phyloP scores from a whole-genome alignment of 371 early-diverging fungal genomes.

The Catenaria anguillulae region DNA sequence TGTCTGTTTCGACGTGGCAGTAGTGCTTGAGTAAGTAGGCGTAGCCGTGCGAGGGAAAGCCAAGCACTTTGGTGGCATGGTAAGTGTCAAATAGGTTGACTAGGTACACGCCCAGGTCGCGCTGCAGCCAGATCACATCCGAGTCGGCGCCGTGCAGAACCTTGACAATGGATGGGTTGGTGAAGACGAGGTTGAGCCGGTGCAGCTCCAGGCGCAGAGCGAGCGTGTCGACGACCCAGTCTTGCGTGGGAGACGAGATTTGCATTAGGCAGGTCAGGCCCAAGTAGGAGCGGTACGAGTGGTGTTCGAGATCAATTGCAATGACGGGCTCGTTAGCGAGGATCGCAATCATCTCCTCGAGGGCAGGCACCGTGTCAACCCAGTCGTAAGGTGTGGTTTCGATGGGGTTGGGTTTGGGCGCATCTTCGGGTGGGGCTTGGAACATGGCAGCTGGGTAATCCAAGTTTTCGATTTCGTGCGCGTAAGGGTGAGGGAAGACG shows the following conservation, averaged over 20 bases:
- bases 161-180: conserved; percentile 77
- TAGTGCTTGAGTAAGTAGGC: conserved; percentile 66
- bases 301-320: conserved; percentile 92
- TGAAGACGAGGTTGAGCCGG: conserved; percentile 61
- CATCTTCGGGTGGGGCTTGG: conserved; percentile 16
- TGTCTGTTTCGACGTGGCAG: conserved; percentile 70
- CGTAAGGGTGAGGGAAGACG: conserved; percentile 70
- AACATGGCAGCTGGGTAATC: conserved; percentile 60
- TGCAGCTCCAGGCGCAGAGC: conserved; percentile 60
- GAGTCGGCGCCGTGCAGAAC: conserved; percentile 84
- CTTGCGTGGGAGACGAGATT: conserved; percentile 71
- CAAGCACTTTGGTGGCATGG: conserved; percentile 71
- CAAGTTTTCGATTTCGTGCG: conserved; percentile 66
- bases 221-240: conserved; percentile 82
- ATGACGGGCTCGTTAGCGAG: conserved; percentile 50
- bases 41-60: conserved; percentile 54
- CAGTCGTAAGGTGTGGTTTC: conserved; percentile 45
- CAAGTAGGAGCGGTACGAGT: conserved; percentile 81
- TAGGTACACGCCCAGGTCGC: conserved; percentile 89
- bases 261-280: conserved; percentile 94
- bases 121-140: conserved; percentile 95
- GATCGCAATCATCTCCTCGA: conserved; percentile 41
- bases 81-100: conserved; percentile 94
- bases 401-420: conserved; percentile 30
- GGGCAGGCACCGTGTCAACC: conserved; percentile 53